Conservation (phyloP, 768 basidiomycete species). For the Tulasnella calospora region DNA sequence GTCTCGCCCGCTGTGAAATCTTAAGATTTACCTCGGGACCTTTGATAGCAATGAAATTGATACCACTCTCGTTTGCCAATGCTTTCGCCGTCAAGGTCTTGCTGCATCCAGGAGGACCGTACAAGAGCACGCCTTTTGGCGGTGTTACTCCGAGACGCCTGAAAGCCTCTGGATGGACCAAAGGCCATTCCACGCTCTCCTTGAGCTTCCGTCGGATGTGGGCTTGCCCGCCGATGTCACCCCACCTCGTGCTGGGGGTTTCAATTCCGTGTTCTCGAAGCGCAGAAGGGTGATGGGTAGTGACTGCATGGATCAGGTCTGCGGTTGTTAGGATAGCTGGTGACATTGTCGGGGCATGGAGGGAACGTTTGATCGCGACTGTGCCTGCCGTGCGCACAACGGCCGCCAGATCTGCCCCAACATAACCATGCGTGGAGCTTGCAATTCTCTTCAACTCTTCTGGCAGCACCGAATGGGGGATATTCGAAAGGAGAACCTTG, state of each 20-base stretch:
- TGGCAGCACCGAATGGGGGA: constrained; percentile 64
- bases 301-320: constrained; percentile 69
- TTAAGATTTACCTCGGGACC: constrained; percentile 76
- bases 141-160: constrained; percentile 79
- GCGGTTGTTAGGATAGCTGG: constrained; percentile 38
- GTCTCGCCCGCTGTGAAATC: neutral
- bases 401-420: constrained; percentile 91
- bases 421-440: constrained; percentile 85
- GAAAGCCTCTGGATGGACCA: constrained; percentile 87
- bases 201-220: constrained; percentile 81
- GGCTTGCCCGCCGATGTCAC: constrained; percentile 93
- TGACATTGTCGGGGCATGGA: constrained; percentile 34
- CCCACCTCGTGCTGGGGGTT: constrained; percentile 64
- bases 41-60: constrained; percentile 92
- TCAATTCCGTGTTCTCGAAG: constrained; percentile 92
- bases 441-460: constrained; percentile 64
- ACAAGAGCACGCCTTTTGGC: constrained; percentile 92
- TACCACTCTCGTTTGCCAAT: constrained; percentile 92
- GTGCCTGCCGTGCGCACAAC: constrained; percentile 92
- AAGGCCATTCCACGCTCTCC: constrained; percentile 93
- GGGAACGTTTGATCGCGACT: constrained; percentile 70
- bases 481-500: constrained; percentile 72
- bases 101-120: constrained; percentile 92
- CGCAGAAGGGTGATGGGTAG: constrained; percentile 81
- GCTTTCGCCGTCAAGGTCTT: constrained; percentile 99